Percentiles rank a stretch among this genome's conserved stretches.
phyloP scores from a whole-genome alignment of 2,329 filamentous ascomycete genomes.

The Pochonia chlamydosporia region DNA sequence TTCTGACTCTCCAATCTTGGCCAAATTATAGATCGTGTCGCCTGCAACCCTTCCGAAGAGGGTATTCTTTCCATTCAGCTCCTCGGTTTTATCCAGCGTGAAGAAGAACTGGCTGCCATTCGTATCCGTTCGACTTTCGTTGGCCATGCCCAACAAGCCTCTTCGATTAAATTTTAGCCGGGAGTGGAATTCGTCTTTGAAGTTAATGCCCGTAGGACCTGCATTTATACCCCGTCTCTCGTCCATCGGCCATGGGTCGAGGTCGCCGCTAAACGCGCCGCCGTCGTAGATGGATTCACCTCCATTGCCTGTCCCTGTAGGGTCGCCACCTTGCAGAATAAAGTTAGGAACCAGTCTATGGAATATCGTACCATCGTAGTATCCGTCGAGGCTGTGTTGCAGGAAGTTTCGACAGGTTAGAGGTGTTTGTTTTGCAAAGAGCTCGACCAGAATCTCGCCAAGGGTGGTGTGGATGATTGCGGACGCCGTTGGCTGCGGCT shows the following conservation, averaged over 20 bases:
- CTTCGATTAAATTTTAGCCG: slow-evolving; percentile 88
- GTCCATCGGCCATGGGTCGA: slow-evolving; percentile 68
- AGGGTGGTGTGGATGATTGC: slow-evolving; percentile 84
- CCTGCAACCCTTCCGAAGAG: slow-evolving; percentile 88
- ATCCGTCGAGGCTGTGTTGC: slow-evolving; percentile 89
- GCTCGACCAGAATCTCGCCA: slow-evolving; percentile 83
- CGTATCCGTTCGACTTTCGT: slow-evolving; percentile 68
- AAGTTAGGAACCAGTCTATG: slow-evolving; percentile 90
- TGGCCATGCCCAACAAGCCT: slow-evolving; percentile 93
- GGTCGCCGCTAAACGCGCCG: slow-evolving; percentile 64
- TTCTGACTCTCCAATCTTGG: slow-evolving; percentile 88
- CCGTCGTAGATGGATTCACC: slow-evolving; percentile 90
- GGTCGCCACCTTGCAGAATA: slow-evolving; percentile 90
- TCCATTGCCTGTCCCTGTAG: slow-evolving; percentile 85
- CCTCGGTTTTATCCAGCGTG: slow-evolving; percentile 76
- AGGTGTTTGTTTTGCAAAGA: slow-evolving; percentile 92
- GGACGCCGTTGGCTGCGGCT: slow-evolving; percentile 89
- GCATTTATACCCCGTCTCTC: slow-evolving; percentile 57
- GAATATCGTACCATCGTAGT: slow-evolving; percentile 91
- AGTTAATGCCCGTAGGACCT: slow-evolving; percentile 52
- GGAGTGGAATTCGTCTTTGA: slow-evolving; percentile 85
- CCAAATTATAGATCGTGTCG: slow-evolving; percentile 92
- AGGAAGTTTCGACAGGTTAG: slow-evolving; percentile 92
- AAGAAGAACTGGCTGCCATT: slow-evolving; percentile 98
- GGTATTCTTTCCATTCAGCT: slow-evolving; percentile 86